Percentiles rank a stretch among this genome's conserved stretches.
Conservation (phyloP, 2,329 filamentous ascomycete genomes). For the Neonectria faginata region DNA sequence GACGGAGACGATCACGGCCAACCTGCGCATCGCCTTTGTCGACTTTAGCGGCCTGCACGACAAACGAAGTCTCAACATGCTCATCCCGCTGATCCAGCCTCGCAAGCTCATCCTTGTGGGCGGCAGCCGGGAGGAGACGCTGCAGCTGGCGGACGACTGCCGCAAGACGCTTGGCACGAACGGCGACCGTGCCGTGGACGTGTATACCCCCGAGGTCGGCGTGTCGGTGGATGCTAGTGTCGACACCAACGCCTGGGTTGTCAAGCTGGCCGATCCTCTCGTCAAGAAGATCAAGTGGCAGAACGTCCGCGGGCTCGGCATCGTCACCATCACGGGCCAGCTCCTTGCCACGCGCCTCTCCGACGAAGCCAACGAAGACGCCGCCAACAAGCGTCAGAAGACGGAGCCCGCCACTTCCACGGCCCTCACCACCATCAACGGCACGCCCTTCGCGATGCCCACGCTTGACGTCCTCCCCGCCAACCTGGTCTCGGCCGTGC, state of each 20-base stretch:
- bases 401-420: constrained; percentile 51
- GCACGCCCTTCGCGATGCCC: constrained; percentile 53
- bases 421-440: constrained; percentile 40
- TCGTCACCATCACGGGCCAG: constrained; percentile 91
- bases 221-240: constrained; percentile 87
- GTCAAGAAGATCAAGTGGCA: constrained; percentile 95
- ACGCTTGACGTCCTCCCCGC: constrained; percentile 67
- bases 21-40: constrained; percentile 84
- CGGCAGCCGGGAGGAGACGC: constrained; percentile 82
- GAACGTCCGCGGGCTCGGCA: constrained; percentile 86
- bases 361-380: constrained; percentile 61
- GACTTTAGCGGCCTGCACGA: constrained; percentile 95
- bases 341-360: constrained; percentile 59
- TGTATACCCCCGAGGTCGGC: constrained; percentile 85
- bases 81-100: constrained; percentile 93
- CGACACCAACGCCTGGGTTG: constrained; percentile 96
- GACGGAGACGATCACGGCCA: constrained; percentile 72
- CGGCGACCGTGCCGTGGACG: constrained; percentile 68
- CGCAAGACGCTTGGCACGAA: constrained; percentile 69
- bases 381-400: constrained; percentile 63
- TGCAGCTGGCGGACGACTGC: constrained; percentile 82
- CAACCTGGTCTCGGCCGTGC: constrained; percentile 76
- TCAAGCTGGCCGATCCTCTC: constrained; percentile 87
- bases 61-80: constrained; percentile 91
- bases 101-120: constrained; percentile 94